Conservation (phyloP, 768 basidiomycete genomes). For the Thelephora aurantiotincta region DNA sequence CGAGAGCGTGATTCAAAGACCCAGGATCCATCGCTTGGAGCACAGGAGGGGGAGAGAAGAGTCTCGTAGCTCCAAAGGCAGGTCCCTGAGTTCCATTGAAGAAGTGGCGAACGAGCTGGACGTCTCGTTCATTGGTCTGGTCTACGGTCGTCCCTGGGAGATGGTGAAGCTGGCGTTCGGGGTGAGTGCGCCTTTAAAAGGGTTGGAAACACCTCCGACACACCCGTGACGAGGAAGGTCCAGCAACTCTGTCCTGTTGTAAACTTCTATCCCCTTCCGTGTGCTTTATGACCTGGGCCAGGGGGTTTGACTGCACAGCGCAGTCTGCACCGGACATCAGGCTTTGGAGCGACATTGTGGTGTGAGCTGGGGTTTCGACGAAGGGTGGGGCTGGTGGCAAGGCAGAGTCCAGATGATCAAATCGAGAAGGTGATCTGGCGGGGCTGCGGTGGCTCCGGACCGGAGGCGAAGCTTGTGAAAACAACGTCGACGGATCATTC, state of each 20-base stretch:
- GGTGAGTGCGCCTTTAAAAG: not conserved
- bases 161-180: constrained; percentile 46
- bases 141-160: constrained; percentile 44
- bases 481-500: too few relatives aligned
- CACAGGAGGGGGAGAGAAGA: constrained; percentile 19
- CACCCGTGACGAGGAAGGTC: constrained; percentile 60
- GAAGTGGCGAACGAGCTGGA: constrained; percentile 67
- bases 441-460: too few relatives aligned
- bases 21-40: constrained; percentile 10
- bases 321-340: constrained; percentile 87
- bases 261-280: constrained; percentile 80
- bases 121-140: constrained; percentile 47
- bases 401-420: too few relatives aligned
- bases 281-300: constrained; percentile 83
- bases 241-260: constrained; percentile 69
- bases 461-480: too few relatives aligned
- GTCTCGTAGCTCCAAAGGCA: constrained; percentile 21
- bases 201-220: constrained; percentile 9
- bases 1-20: constrained; percentile 23
- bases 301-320: constrained; percentile 68
- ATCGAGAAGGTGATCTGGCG: too few relatives aligned
- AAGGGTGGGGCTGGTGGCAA: too few relatives aligned
- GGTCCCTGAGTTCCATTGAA: constrained; percentile 35
- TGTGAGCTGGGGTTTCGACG: too few relatives aligned
- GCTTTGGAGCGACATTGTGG: constrained; percentile 57